Conservation (phyloP, 495 filamentous ascomycete genomes). For the Podospora pseudocomata region DNA sequence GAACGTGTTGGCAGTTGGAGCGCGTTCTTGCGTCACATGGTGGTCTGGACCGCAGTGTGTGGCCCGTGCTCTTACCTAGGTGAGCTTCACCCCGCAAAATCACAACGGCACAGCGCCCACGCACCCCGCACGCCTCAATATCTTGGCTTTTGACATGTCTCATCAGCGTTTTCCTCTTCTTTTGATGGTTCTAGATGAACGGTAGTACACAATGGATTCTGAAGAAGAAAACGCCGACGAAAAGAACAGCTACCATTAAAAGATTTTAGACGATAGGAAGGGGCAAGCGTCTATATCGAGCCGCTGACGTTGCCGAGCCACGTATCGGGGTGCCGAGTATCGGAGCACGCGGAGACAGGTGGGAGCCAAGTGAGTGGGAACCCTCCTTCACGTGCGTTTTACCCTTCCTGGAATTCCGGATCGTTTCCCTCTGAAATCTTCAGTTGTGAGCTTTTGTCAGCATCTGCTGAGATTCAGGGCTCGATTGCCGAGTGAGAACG, state of each 20-base stretch:
- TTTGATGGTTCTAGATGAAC: not conserved
- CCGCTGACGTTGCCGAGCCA: conserved; percentile 2
- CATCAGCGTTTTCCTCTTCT: not conserved
- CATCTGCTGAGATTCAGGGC: conserved; percentile 11
- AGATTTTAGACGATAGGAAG: not conserved
- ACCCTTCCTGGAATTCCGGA: conserved; percentile 15
- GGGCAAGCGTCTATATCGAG: not conserved
- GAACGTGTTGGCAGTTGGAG: not conserved
- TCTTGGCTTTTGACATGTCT: conserved; percentile 5
- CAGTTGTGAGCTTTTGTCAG: not conserved
- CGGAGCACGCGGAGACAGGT: not conserved
- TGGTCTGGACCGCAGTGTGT: not conserved
- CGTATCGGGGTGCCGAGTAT: not conserved
- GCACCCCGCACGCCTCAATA: conserved; percentile 2
- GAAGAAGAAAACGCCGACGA: not conserved
- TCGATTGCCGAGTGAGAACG: conserved; percentile 3
- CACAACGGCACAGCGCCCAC: not conserved
- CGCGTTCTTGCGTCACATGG: conserved; percentile 2
- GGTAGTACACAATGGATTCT: not conserved
- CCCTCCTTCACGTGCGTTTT: not conserved
- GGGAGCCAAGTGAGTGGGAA: not conserved
- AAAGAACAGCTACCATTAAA: not conserved
- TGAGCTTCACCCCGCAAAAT: conserved; percentile 2
- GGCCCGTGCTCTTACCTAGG: conserved; percentile 3
- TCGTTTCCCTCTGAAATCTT: not conserved